These are phyloP conservation scores for Hordeum marinum DNA, from an alignment of 176 grass and related monocot species.

Conservation along the genomic window DNA sequence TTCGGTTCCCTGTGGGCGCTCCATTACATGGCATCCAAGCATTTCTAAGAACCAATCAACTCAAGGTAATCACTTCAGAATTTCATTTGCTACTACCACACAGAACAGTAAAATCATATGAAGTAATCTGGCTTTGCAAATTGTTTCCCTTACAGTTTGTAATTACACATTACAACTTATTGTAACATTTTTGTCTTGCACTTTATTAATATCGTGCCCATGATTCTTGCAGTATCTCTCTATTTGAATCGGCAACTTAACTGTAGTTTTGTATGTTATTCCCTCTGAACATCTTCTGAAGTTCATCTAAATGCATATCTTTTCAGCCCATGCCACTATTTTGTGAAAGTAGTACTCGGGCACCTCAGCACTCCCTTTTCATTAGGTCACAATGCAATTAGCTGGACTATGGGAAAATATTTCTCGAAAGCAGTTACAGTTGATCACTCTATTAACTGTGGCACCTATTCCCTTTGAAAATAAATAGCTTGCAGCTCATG, in stretches of 20 bases:
- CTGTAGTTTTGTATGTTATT: neutral
- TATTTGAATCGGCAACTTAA: neutral
- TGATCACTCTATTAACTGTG: neutral
- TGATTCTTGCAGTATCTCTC: neutral
- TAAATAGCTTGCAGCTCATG: slow-evolving; percentile 18
- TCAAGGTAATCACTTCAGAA: slow-evolving; percentile 59
- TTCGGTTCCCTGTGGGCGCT: slow-evolving; percentile 85
- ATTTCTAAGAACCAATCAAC: slow-evolving; percentile 88
- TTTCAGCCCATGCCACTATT: neutral
- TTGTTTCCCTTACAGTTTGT: neutral
- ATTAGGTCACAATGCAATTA: neutral
- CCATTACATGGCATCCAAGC: slow-evolving; percentile 96
- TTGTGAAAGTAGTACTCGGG: neutral
- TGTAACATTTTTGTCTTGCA: neutral
- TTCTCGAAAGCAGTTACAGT: neutral
- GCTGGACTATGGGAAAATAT: slow-evolving; percentile 1
- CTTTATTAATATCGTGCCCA: neutral
- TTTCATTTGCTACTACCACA: neutral
- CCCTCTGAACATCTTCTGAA: slow-evolving; percentile 3
- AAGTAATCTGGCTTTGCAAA: neutral
- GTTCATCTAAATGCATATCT: neutral
- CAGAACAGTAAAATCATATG: neutral
- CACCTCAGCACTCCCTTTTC: neutral
- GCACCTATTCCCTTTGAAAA: neutral
- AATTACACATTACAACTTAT: neutral